These are phyloP conservation scores for Fraxinus quadrangulata DNA, from an alignment of 257 asterid species.

Conservation along the genomic window DNA sequence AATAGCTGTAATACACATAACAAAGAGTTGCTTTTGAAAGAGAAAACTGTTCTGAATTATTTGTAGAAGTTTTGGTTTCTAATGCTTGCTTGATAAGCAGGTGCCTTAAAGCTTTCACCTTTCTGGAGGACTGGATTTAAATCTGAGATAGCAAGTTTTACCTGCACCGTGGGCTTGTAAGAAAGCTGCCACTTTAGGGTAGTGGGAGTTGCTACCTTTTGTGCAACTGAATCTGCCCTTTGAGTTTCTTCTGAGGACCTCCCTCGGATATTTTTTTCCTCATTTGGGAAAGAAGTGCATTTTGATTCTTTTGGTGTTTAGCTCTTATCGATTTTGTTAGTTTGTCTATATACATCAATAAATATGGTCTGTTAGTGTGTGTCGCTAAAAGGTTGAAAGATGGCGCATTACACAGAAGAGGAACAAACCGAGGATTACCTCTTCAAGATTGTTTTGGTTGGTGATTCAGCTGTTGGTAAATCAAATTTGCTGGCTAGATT, in stretches of 20 bases:
- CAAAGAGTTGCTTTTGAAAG: neutral
- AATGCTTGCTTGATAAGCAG: neutral
- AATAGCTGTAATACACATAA: neutral
- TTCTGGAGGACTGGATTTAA: neutral
- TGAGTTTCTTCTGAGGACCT: neutral
- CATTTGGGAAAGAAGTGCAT: neutral
- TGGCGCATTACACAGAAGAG: slow-evolving; percentile 13
- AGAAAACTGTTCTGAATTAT: no score
- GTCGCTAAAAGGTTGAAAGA: neutral
- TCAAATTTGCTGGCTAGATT: slow-evolving; percentile 8
- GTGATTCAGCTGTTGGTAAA: slow-evolving; percentile 19
- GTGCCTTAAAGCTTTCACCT: neutral
- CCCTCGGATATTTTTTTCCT: neutral
- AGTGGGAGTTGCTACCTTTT: neutral
- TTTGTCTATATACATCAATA: neutral
- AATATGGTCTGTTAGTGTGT: neutral
- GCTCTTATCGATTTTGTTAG: neutral
- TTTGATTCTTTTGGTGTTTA: neutral
- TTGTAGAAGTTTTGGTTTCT: neutral
- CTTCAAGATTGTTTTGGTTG: slow-evolving; percentile 34
- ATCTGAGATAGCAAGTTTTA: neutral
- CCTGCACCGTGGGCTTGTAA: neutral
- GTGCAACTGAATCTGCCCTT: neutral
- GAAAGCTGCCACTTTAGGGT: neutral
- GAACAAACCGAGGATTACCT: slow-evolving; percentile 31